Conservation (phyloP, 1,284 basidiomycete species). For the Ustilago trichophora region DNA sequence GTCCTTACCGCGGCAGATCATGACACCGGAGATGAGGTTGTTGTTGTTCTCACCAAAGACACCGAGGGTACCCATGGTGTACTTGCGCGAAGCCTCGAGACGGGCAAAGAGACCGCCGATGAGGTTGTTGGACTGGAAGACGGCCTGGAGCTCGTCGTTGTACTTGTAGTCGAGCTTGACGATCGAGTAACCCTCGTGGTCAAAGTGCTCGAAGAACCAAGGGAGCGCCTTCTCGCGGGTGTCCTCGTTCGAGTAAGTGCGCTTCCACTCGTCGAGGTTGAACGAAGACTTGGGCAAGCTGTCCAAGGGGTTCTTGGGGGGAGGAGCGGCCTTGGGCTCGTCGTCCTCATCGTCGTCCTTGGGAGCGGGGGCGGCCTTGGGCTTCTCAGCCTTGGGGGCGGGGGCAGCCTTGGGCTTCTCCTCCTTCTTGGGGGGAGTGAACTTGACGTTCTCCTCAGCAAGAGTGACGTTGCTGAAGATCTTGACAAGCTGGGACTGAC, state of each 20-base stretch:
- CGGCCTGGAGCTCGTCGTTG: slow-evolving; percentile 89
- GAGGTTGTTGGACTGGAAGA: slow-evolving; percentile 69
- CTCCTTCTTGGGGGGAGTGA: slow-evolving; percentile 75
- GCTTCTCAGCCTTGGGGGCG: slow-evolving; percentile 70
- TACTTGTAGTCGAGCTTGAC: slow-evolving; percentile 97
- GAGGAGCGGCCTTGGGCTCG: slow-evolving; percentile 72
- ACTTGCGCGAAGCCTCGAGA: slow-evolving; percentile 69
- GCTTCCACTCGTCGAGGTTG: slow-evolving; percentile 98
- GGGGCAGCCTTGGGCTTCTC: slow-evolving; percentile 65
- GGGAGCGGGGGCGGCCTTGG: slow-evolving; percentile 70
- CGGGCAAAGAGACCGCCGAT: slow-evolving; percentile 95
- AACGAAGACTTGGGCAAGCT: slow-evolving; percentile 87
- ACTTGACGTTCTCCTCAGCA: slow-evolving; percentile 78
- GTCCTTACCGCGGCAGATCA: slow-evolving; percentile 81
- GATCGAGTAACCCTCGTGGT: slow-evolving; percentile 86
- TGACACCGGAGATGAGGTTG: slow-evolving; percentile 71
- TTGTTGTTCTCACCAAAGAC: slow-evolving; percentile 85
- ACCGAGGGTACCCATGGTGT: slow-evolving; percentile 88
- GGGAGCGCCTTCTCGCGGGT: slow-evolving; percentile 70
- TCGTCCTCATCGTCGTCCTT: slow-evolving; percentile 74
- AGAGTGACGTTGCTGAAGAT: slow-evolving; percentile 70
- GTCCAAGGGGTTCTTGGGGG: slow-evolving; percentile 93
- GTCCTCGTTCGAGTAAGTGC: slow-evolving; percentile 96
- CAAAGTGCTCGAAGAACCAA: slow-evolving; percentile 74
- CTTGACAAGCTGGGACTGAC: slow-evolving; percentile 71